A percentile compares a stretch with the other conserved stretches of the same genome.
Evolutionary conservation across 2,329 filamentous ascomycete species (phyloP).

Genomic region (Verticillium longisporum): DNA sequence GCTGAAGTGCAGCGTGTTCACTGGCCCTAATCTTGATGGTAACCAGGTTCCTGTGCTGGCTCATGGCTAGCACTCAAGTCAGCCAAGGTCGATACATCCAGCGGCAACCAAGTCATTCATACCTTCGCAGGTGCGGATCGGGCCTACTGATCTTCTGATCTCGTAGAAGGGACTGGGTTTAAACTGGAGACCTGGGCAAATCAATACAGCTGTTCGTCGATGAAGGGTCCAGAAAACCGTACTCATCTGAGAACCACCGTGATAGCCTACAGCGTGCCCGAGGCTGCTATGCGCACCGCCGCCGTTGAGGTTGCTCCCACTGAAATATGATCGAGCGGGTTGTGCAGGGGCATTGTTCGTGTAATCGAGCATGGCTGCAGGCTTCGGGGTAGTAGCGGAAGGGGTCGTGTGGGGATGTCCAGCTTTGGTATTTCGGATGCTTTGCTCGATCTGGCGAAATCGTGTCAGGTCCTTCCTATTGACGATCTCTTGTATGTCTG

Average conservation of each 20-base stretch:
- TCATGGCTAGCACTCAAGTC: constrained; percentile 46
- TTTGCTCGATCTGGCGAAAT: constrained; percentile 36
- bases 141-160: constrained; percentile 57
- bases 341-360: constrained; percentile 13
- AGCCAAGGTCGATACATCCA: constrained; percentile 4
- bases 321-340: neutral
- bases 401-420: constrained; percentile 1
- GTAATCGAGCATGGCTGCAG: neutral
- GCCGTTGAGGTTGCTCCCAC: neutral
- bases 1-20: constrained; percentile 43
- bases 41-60: constrained; percentile 42
- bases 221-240: neutral
- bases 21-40: constrained; percentile 38
- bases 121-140: constrained; percentile 67
- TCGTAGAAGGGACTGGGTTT: constrained; percentile 84
- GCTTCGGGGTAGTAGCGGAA: neutral
- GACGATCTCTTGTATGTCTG: constrained; percentile 35
- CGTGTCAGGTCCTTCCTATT: constrained; percentile 28
- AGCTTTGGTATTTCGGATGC: constrained; percentile 21
- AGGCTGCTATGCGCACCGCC: neutral
- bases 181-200: constrained; percentile 20
- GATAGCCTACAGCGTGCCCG: neutral
- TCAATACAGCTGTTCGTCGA: no score
- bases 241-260: neutral
- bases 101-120: constrained; percentile 22